A percentile compares a stretch with the other conserved stretches of the same genome.
phyloP scores from a whole-genome alignment of 2,329 filamentous ascomycete genomes.

The Ophiostoma himal-ulmi region DNA sequence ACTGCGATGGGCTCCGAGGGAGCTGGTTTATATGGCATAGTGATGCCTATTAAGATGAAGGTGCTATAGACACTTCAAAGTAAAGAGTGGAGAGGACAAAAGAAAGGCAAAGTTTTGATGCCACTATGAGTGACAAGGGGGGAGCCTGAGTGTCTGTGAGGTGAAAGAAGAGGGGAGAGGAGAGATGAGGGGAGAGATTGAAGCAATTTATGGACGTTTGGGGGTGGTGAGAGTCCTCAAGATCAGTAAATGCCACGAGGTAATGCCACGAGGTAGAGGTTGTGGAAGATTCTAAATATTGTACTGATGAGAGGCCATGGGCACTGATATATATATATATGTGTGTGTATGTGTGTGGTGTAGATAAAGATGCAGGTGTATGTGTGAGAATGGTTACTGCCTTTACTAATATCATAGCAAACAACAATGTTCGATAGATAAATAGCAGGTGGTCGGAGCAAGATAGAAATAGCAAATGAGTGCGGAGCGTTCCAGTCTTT shows the following conservation, averaged over 20 bases:
- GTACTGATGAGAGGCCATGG: neutral
- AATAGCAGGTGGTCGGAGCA: neutral
- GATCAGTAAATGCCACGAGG: conserved; percentile 8
- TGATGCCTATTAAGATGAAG: neutral
- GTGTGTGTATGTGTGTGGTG: neutral
- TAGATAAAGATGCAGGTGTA: neutral
- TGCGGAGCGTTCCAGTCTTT: neutral
- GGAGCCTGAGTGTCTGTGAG: neutral
- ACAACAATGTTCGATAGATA: neutral
- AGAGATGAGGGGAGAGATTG: neutral
- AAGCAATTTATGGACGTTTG: neutral
- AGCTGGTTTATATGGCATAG: conserved; percentile 21
- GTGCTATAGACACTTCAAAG: too few species aligned
- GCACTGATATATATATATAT: neutral
- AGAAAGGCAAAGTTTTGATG: neutral
- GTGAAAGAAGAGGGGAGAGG: neutral
- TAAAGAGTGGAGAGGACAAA: neutral
- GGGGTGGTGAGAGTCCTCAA: neutral
- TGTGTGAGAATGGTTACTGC: neutral
- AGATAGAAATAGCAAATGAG: neutral
- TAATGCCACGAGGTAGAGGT: neutral
- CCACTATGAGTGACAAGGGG: neutral
- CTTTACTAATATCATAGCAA: neutral
- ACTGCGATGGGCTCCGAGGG: conserved; percentile 30
- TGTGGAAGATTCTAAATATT: neutral